Evolutionary conservation across 225 moss, liverwort and hornwort species (phyloP).

Genomic region (Bryum argenteum): DNA sequence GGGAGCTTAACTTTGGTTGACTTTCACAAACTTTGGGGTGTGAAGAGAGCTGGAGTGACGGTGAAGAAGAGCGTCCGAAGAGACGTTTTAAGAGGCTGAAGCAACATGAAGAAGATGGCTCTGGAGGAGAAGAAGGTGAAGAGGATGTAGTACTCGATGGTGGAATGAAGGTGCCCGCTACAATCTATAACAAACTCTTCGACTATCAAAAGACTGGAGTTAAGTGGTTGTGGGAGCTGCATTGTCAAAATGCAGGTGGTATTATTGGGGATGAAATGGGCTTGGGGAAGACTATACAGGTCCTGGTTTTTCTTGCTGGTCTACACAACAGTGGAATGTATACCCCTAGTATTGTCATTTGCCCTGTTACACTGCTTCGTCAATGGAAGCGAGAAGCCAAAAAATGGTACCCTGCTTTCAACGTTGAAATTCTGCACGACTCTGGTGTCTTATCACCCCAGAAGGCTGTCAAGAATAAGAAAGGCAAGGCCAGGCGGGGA

Average conservation of each 20-base stretch:
- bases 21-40: conserved; percentile 24
- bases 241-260: conserved; percentile 93
- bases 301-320: conserved; percentile 78
- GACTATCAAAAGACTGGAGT: conserved; percentile 97
- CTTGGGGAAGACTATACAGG: conserved; percentile 91
- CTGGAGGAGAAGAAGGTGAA: conserved; percentile 44
- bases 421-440: conserved; percentile 83
- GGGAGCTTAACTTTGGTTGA: conserved; percentile 14
- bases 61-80: conserved; percentile 43
- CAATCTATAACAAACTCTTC: conserved; percentile 71
- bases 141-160: conserved; percentile 85
- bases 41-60: conserved; percentile 63
- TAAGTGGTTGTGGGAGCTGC: conserved; percentile 98
- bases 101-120: conserved; percentile 42
- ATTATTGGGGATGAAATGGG: conserved; percentile 99
- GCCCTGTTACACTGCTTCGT: conserved; percentile 89
- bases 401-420: conserved; percentile 82
- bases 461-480: conserved; percentile 48
- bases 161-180: conserved; percentile 74
- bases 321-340: conserved; percentile 84
- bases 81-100: conserved; percentile 40
- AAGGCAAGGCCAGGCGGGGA: conserved; percentile 39
- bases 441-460: conserved; percentile 53
- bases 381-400: conserved; percentile 95
- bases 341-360: conserved; percentile 76